Conservation (phyloP, 2,329 filamentous ascomycete species). For the Sporothrix schenckii region DNA sequence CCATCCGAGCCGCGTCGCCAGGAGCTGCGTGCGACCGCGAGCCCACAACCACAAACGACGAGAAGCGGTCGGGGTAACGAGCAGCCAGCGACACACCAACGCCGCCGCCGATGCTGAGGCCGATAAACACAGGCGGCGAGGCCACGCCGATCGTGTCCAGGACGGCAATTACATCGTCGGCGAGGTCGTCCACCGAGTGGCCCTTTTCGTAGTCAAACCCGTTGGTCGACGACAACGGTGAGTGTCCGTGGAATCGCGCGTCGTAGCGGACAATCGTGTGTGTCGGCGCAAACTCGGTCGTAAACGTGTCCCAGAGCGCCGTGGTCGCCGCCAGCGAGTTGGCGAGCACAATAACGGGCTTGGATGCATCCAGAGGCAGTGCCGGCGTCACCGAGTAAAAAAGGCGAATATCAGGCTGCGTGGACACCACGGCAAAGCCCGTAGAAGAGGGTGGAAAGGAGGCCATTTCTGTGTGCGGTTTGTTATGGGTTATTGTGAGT, state of each 20-base stretch:
- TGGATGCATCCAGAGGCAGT: slow-evolving; percentile 25
- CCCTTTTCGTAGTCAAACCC: slow-evolving; percentile 10
- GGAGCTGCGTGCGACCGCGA: slow-evolving; percentile 17
- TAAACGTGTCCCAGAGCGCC: slow-evolving; percentile 27
- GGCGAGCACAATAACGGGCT: slow-evolving; percentile 26
- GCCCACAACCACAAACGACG: slow-evolving; percentile 26
- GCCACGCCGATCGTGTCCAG: slow-evolving; percentile 8
- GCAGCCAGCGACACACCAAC: slow-evolving; percentile 31
- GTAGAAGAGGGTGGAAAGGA: slow-evolving; percentile 5
- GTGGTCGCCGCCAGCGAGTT: slow-evolving; percentile 24
- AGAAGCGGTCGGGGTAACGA: slow-evolving; percentile 28
- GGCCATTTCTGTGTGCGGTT: not conserved
- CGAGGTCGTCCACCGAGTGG: slow-evolving; percentile 27
- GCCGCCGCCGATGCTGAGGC: slow-evolving; percentile 30
- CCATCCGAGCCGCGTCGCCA: slow-evolving; percentile 5
- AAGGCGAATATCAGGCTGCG: slow-evolving; percentile 29
- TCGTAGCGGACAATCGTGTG: slow-evolving; percentile 32
- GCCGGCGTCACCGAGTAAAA: slow-evolving; percentile 29
- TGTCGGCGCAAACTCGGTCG: slow-evolving; percentile 28
- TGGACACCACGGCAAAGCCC: slow-evolving; percentile 29
- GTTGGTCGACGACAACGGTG: slow-evolving; percentile 24
- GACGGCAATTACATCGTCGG: slow-evolving; percentile 27
- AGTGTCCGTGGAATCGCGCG: slow-evolving; percentile 28
- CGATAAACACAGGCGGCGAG: slow-evolving; percentile 10
- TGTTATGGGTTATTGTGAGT: not conserved